Conservation (phyloP, 768 basidiomycete species). For the Mycena sanguinolenta region DNA sequence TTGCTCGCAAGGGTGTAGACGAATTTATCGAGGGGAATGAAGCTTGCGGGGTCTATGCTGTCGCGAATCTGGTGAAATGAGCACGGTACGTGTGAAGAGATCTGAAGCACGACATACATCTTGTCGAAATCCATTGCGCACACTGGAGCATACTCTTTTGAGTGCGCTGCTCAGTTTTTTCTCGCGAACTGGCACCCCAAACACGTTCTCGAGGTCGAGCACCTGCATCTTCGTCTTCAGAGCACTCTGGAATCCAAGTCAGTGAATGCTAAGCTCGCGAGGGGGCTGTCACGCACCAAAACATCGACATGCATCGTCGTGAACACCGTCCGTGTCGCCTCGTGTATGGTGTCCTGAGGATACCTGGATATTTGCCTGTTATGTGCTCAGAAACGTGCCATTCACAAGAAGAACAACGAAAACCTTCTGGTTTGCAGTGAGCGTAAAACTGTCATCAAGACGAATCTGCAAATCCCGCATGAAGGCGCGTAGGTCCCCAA, state of each 20-base stretch:
- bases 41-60: too few relatives aligned
- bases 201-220: neutral
- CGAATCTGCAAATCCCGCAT: neutral
- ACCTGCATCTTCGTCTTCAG: neutral
- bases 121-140: neutral
- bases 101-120: neutral
- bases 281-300: neutral
- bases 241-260: neutral
- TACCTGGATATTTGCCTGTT: neutral
- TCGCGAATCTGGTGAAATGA: too few relatives aligned
- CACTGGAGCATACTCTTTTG: conserved; percentile 3
- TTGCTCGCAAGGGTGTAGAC: too few relatives aligned
- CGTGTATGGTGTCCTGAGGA: neutral
- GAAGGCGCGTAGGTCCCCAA: neutral
- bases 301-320: neutral
- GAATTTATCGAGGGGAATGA: too few relatives aligned
- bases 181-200: neutral
- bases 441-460: neutral
- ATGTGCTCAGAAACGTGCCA: neutral
- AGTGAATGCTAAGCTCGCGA: neutral
- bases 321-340: neutral
- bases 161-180: neutral
- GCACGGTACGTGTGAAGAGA: too few relatives aligned
- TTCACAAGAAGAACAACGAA: too few relatives aligned
- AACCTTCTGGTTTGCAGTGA: neutral